Evolutionary conservation across 73 alveolate species (phyloP).

Genomic region (Tetrahymena borealis): DNA sequence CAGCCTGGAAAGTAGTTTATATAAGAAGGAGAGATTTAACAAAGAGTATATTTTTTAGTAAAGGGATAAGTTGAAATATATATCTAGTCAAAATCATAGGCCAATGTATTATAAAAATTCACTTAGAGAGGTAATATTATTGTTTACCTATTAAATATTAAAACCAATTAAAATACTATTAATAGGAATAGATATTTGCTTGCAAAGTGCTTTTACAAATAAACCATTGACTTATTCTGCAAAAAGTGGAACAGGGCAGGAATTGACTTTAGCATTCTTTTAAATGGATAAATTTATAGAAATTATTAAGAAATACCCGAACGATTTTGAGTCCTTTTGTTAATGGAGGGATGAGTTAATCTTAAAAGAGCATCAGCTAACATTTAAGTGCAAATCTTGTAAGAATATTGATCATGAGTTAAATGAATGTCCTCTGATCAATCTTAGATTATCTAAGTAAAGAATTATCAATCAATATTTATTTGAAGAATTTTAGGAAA

Average conservation of each 20-base stretch:
- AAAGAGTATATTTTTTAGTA: neutral
- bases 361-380: neutral
- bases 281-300: neutral
- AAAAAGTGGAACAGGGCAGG: neutral
- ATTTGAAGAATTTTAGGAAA: neutral
- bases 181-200: neutral
- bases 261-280: neutral
- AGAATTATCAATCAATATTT: neutral
- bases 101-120: neutral
- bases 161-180: neutral
- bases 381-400: neutral
- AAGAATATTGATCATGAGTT: neutral
- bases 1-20: neutral
- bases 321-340: neutral
- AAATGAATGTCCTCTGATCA: neutral
- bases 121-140: neutral
- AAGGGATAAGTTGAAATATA: neutral
- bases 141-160: neutral
- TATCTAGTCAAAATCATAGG: neutral
- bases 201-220: neutral
- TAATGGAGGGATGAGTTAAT: neutral
- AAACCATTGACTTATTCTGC: neutral
- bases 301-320: neutral
- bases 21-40: neutral
- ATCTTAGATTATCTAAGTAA: neutral